Base-by-base conservation (phyloP, 2,329 filamentous ascomycete genomes). In the Aspergillus transmontanensis region DNA sequence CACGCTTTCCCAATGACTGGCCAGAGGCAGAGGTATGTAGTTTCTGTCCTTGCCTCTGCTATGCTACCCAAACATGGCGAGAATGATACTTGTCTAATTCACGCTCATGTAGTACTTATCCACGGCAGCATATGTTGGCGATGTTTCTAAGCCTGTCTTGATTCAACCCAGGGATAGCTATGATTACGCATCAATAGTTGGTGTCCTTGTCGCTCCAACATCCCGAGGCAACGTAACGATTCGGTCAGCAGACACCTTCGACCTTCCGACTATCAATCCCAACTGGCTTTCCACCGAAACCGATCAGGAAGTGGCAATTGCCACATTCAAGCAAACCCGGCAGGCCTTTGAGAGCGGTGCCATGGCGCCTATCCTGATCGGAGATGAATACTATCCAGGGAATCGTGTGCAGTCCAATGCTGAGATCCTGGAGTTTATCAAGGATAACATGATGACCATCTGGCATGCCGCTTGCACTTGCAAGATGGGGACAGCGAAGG, bases 151-250 rank as follows among this genome's bases (percentile, higher is more conserved):
- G 6, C 51, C 62, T 1, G 57, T 64, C 7, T 23, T 36, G 1
- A 59, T 66, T 32, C 63, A 66, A 30, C 62, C 63, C 3, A 58
- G 61, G 6, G 68, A 61, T 19, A 74, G 73, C 5, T 71, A 70
- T 59, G 72, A 78, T n/a, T 79, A 80, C 46, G 74, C 68, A 1
- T 70, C 73, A 2, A 61, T 80, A 1, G 55, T 68, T 1, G 72
- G 67, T 1, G 76, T 75, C 0, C 69, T 85, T 0, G 72, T 80
- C 2, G 75, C 81, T 0, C 79, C 81, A 4, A 63, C 76, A 0
- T 83, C 81, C 0, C 78, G 79, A 0, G 83, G 83, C 5, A 83
- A 73, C 53, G 71, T 85, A 1, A 80, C 77, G 0, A 75, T 85
- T n/a, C 57, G 58, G 0, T 79, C 76, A 0, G 58, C 69, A n/a